A percentile compares a stretch with the other conserved stretches of the same genome.
Conservation (phyloP, 1,284 basidiomycete genomes). For the Cryptococcus sp. region DNA sequence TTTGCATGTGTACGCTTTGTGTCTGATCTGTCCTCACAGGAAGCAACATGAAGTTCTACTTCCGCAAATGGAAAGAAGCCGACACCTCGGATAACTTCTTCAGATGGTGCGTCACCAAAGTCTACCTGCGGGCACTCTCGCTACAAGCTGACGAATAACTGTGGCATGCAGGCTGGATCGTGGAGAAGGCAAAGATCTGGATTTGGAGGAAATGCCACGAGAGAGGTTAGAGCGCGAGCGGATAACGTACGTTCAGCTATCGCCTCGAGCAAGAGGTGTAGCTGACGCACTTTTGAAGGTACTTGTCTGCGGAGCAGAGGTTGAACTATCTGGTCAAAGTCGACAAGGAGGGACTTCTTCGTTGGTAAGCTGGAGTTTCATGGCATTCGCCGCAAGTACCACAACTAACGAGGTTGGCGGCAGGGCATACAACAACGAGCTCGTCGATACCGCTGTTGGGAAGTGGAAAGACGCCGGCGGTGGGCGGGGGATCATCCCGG, state of each 20-base stretch:
- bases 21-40: slow-evolving; percentile 3
- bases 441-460: slow-evolving; percentile 61
- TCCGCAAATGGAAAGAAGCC: slow-evolving; percentile 60
- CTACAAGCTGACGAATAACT: background rate
- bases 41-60: slow-evolving; percentile 57
- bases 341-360: slow-evolving; percentile 61
- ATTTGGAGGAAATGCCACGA: slow-evolving; percentile 63
- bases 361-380: slow-evolving; percentile 53
- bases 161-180: slow-evolving; percentile 61
- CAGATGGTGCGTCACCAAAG: slow-evolving; percentile 54
- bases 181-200: slow-evolving; percentile 64
- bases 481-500: slow-evolving; percentile 59
- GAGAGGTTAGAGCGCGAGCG: slow-evolving; percentile 65
- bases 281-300: slow-evolving; percentile 48
- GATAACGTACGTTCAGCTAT: slow-evolving; percentile 36
- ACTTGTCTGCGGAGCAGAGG: slow-evolving; percentile 65
- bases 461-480: slow-evolving; percentile 63
- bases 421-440: slow-evolving; percentile 58
- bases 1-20: background rate
- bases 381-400: background rate
- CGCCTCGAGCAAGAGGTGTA: background rate
- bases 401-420: background rate
- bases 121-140: background rate
- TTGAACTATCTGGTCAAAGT: slow-evolving; percentile 68
- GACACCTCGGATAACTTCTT: slow-evolving; percentile 70